Percentiles rank a stretch among this genome's conserved stretches.
Conservation (phyloP, 768 basidiomycete species). For the Trichaptum fuscoviolaceum region DNA sequence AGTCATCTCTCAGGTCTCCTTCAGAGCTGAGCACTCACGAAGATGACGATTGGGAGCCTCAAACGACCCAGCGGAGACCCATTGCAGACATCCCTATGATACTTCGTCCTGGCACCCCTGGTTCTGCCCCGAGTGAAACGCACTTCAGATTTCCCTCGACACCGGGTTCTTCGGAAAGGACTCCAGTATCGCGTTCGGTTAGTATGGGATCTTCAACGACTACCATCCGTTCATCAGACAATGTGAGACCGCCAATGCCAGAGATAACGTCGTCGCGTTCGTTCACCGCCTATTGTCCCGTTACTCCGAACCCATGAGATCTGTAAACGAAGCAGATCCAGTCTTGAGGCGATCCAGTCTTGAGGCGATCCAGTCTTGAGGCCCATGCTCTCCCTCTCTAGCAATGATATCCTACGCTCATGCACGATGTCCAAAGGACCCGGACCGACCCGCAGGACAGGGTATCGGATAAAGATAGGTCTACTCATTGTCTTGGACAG, state of each 20-base stretch:
- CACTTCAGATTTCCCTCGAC: background rate
- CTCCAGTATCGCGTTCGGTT: background rate
- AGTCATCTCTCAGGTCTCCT: background rate
- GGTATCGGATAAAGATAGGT: background rate
- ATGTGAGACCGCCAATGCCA: background rate
- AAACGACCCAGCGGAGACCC: conserved; percentile 14
- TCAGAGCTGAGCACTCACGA: background rate
- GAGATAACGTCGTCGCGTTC: background rate
- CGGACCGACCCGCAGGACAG: background rate
- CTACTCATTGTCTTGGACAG: background rate
- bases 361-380: too few relatives aligned
- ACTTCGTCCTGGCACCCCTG: conserved; percentile 14
- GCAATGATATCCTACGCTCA: background rate
- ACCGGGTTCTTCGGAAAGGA: background rate
- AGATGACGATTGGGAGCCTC: conserved; percentile 8
- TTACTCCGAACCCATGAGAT: background rate
- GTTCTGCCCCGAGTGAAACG: conserved; percentile 10
- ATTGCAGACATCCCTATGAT: conserved; percentile 14
- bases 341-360: too few relatives aligned
- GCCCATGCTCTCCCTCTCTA: background rate
- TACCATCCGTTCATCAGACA: background rate
- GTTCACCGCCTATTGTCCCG: background rate
- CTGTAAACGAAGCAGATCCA: background rate
- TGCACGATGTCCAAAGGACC: background rate
- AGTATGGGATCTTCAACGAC: background rate